Evolutionary conservation across 306 rosid species (phyloP).

Genomic region (Ceratonia siliqua): DNA sequence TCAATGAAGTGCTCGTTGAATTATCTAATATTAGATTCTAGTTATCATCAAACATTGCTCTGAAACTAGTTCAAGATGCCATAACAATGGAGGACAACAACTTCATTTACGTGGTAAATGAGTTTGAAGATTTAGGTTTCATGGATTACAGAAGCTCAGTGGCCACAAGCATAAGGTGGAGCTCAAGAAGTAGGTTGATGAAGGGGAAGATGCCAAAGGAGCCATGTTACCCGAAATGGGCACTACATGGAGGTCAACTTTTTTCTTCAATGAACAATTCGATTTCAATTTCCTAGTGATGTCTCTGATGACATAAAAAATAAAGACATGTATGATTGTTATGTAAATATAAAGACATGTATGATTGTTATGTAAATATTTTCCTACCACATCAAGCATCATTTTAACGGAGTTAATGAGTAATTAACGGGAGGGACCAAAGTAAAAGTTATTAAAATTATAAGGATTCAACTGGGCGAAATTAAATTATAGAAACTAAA

Average conservation of each 20-base stretch:
- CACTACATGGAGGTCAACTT: constrained; percentile 83
- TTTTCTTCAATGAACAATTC: constrained; percentile 94
- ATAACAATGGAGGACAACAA: constrained; percentile 84
- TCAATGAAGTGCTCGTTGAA: constrained; percentile 71
- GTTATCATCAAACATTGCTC: constrained; percentile 81
- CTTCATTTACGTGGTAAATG: constrained; percentile 88
- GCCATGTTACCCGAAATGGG: constrained; percentile 90
- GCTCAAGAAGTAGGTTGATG: constrained; percentile 85
- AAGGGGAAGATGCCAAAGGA: constrained; percentile 88
- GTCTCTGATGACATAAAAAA: too few species aligned
- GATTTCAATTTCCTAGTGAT: constrained; percentile 82
- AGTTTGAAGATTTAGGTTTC: constrained; percentile 88
- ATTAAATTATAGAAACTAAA: too few species aligned
- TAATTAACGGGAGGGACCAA: too few species aligned
- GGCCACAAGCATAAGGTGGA: constrained; percentile 76
- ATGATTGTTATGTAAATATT: too few species aligned
- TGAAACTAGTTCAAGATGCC: constrained; percentile 87
- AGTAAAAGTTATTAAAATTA: too few species aligned
- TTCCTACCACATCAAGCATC: too few species aligned
- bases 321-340: too few species aligned
- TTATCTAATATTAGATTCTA: constrained; percentile 55
- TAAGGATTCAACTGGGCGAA: too few species aligned
- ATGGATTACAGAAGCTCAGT: constrained; percentile 74
- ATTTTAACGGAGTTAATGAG: too few species aligned
- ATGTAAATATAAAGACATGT: too few species aligned